These are phyloP conservation scores for Trichoderma atrobrunneum DNA, from an alignment of 2,329 filamentous ascomycete genomes.

Conservation along the genomic window DNA sequence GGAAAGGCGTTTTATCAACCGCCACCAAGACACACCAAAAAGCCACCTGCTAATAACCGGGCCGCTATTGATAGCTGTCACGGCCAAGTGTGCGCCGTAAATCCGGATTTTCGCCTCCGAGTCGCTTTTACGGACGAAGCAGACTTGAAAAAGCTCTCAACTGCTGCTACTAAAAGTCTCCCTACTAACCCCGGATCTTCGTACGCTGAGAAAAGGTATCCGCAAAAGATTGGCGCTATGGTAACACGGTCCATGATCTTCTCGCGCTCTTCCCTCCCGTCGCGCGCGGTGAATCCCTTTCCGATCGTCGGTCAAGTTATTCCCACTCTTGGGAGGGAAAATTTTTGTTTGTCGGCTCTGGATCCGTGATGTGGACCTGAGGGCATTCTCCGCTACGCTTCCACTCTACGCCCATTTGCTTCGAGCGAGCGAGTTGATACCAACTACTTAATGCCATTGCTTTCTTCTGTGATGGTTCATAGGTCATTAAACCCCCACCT, in stretches of 20 bases:
- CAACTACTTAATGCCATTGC: not conserved
- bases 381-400: not conserved
- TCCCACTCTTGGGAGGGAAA: not conserved
- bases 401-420: not conserved
- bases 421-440: not conserved
- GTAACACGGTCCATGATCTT: constrained; percentile 7
- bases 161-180: not conserved
- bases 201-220: not conserved
- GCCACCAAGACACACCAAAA: not conserved
- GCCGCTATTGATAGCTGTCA: not conserved
- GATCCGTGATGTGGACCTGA: not conserved
- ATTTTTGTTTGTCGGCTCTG: not conserved
- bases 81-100: not conserved
- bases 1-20: not conserved
- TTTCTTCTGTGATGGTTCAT: not conserved
- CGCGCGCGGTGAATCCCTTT: not conserved
- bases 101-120: not conserved
- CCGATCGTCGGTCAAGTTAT: not conserved
- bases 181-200: not conserved
- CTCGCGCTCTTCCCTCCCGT: not conserved
- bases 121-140: not conserved
- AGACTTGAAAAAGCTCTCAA: not conserved
- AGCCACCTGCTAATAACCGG: not conserved
- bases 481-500: not conserved
- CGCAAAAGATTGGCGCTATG: constrained; percentile 2